These are phyloP conservation scores for Polysphondylium violaceum DNA, from an alignment of 78 protist species.

Conservation along the genomic window DNA sequence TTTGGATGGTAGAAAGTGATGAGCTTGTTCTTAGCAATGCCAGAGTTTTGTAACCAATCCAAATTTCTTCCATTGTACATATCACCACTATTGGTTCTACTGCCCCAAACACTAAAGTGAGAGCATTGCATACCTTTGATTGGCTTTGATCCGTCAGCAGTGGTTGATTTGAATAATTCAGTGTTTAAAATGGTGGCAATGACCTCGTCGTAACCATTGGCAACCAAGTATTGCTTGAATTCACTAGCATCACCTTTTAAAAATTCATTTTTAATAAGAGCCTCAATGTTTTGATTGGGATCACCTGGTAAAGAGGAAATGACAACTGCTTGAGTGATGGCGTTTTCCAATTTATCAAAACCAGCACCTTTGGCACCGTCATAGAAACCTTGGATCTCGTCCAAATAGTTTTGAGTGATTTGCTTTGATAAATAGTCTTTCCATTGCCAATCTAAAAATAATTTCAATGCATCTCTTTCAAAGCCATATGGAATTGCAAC, in stretches of 20 bases:
- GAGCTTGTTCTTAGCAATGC: constrained; percentile 72
- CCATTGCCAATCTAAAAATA: constrained; percentile 74
- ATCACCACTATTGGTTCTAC: constrained; percentile 46
- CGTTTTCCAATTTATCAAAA: not conserved
- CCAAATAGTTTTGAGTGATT: constrained; percentile 52
- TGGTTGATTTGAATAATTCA: not conserved
- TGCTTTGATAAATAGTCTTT: constrained; percentile 53
- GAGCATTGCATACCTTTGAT: constrained; percentile 63
- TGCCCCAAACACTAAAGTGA: constrained; percentile 76
- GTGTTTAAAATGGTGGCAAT: not conserved
- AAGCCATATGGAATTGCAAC: constrained; percentile 24
- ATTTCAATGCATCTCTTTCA: constrained; percentile 33
- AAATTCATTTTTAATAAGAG: constrained; percentile 30
- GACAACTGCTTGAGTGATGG: not conserved
- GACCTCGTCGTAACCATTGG: no score
- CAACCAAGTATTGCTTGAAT: not conserved
- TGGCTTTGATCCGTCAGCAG: not conserved
- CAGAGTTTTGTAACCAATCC: constrained; percentile 80
- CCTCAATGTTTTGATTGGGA: constrained; percentile 40
- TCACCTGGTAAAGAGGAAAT: constrained; percentile 65
- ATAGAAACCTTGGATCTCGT: constrained; percentile 45
- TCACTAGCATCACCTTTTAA: not conserved
- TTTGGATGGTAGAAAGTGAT: constrained; percentile 70
- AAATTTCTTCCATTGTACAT: constrained; percentile 82
- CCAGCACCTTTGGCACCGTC: constrained; percentile 67